phyloP scores from a whole-genome alignment of 805 yeast species.

The Wickerhamomyces bovis region DNA sequence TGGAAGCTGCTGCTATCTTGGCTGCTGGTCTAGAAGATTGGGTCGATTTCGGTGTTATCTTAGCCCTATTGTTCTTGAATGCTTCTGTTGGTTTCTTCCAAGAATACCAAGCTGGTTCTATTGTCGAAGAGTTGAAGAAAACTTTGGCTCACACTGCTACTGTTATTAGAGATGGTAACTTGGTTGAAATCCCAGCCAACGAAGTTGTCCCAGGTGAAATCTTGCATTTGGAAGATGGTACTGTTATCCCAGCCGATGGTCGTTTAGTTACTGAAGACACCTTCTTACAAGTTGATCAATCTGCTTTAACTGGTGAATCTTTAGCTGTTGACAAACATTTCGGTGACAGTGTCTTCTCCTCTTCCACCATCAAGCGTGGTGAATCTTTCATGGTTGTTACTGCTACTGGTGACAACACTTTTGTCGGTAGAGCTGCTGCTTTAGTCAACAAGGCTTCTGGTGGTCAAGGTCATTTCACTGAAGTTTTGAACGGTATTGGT shows the following conservation, averaged over 20 bases:
- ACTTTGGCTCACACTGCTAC: constrained; percentile 87
- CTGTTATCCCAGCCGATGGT: constrained; percentile 91
- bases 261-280: constrained; percentile 80
- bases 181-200: constrained; percentile 69
- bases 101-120: constrained; percentile 97
- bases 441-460: constrained; percentile 90
- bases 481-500: constrained; percentile 97
- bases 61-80: constrained; percentile 78
- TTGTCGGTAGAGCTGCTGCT: constrained; percentile 97
- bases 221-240: constrained; percentile 87
- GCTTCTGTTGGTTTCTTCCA: constrained; percentile 95
- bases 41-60: constrained; percentile 98
- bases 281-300: constrained; percentile 89
- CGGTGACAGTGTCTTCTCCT: constrained; percentile 86
- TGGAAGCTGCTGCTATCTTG: constrained; percentile 93
- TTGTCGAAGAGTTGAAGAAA: constrained; percentile 93
- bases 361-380: constrained; percentile 94
- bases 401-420: constrained; percentile 93
- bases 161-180: constrained; percentile 76
- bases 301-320: constrained; percentile 97
- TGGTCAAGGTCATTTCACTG: constrained; percentile 95
- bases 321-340: constrained; percentile 87
- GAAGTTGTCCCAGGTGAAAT: constrained; percentile 96
- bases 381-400: constrained; percentile 91
- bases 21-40: constrained; percentile 97